Base-by-base conservation (phyloP, 2,329 filamentous ascomycete species). In the Pseudohalonectria lignicola region DNA sequence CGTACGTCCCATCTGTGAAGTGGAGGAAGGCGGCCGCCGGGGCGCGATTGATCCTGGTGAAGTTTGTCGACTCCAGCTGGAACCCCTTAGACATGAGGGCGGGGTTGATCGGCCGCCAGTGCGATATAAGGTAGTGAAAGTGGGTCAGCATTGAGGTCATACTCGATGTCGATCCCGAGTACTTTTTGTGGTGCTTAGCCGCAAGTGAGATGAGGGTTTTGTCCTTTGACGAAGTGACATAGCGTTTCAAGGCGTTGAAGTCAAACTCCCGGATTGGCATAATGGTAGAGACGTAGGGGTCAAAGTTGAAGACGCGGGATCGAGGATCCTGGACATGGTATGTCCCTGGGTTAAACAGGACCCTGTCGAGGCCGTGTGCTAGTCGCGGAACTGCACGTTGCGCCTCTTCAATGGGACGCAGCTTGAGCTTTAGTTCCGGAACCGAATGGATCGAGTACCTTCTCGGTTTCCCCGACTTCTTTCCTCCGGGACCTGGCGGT, bases 261-360 rank as follows among this genome's bases (percentile, higher is more conserved):
- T 98, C 86, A 52, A 98, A 98, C 53, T 98, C 86, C 2, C 75
- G 67, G 13, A 92, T 79, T 2, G 92, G 88, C 86, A 96, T 96
- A 49, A 98, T 93, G 37, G 78, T 79, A 43, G 87, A 77, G 16
- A 98, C 71, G 52, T 95, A 95, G 0, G 93, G 92, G 53, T 98
- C 90, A 51, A 98, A 98, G 56, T 98, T 98, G 69, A 79, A 98
- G 6, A 96, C 86, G 15, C 79, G 74, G 29, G 90, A 87, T 41
- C 86, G 76, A 18, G 82, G 79, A 55, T 98, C 92, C 59, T 94
- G 88, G 37, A 98, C 72, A 36, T 86, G 80, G 56, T 95, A 94
- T 28, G 95, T 85, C 17, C 92, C 88, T 2, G 82, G 82, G 51
- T 95, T 98, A 70, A 98, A 98, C 3, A 98, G 64, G n/a, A 93